Conservation (phyloP, 2,329 filamentous ascomycete species). For the Alternaria metachromatica region DNA sequence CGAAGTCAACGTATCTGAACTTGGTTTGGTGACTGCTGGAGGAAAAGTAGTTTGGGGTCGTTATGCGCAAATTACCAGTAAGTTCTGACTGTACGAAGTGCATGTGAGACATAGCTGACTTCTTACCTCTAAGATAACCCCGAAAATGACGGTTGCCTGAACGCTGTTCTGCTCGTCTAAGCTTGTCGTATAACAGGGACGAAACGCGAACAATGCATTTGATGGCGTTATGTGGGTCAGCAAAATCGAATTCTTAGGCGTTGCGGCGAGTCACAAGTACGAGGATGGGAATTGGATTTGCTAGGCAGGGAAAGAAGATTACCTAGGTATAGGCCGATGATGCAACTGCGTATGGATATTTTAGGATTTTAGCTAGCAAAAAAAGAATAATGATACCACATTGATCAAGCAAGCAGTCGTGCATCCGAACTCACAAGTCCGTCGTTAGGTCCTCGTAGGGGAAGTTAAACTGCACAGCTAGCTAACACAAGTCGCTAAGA, state of each 20-base stretch:
- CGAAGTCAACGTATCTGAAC: conserved; percentile 91
- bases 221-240: conserved; percentile 16
- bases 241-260: conserved; percentile 9
- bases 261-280: too few species aligned
- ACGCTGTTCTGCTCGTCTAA: conserved; percentile 47
- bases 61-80: conserved; percentile 43
- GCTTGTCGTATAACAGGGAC: background rate
- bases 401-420: background rate
- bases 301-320: background rate
- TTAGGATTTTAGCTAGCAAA: background rate
- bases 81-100: too few species aligned
- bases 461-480: too few species aligned
- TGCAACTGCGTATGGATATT: background rate
- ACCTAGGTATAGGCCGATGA: background rate
- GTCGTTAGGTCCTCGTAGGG: too few species aligned
- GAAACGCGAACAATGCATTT: conserved; percentile 15
- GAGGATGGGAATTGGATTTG: background rate
- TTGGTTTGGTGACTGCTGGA: conserved; percentile 87
- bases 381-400: background rate
- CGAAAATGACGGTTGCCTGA: conserved; percentile 49
- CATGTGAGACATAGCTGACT: too few species aligned
- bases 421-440: background rate
- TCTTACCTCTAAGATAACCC: conserved; percentile 33
- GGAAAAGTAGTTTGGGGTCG: conserved; percentile 70
- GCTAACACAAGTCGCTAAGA: too few species aligned